Evolutionary conservation across 2,329 filamentous ascomycete species (phyloP), one percentile per base, ranked within the genome.

Genomic region (Arthrobotrys sphaeroides): DNA sequence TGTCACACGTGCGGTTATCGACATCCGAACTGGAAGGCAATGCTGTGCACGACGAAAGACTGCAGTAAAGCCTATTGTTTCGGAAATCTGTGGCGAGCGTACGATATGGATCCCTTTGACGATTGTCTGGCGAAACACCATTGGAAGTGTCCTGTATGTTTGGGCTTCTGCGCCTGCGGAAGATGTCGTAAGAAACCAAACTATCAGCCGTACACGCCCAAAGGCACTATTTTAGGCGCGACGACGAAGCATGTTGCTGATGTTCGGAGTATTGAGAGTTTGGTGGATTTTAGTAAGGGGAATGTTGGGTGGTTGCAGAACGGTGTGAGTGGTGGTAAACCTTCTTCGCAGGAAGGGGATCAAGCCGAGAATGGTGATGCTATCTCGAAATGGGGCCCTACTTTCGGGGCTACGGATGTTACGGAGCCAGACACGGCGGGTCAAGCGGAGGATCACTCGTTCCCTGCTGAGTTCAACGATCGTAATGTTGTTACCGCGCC

Each of bases 161-260:
- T 88, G 20, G 89, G 90, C 16, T 92, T 94, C 38, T 99, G 95
- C 85, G 96, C 94, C 78, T 97, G 94, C 79, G 91, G 89, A 10
- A 85, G 86, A 47, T 99, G 95, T 82, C 89, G 91, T 33, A 88
- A 89, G 43, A 86, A 88, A 73, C 84, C 85, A 6, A 88, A 87
- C n/a, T 91, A 91, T 79, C 86, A 85, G 3, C 91, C 94, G 0
- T 97, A 97, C 80, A 88, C 91, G 60, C 95, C 95, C 0, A 95
- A 92, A 80, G 92, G 91, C 69, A 97, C 93, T 0, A 85, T 94
- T 0, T 87, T 98, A 1, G 95, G 95, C 0, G 93, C 97, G 79
- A 93, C 98, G 78, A 99, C 95, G 0, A 91, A 89, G 64, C 90
- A 91, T 33, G 90, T 98, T 55, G 94, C 95, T 1, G 95, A 99